Evolutionary conservation across 306 rosid genomes (phyloP).

Genomic region (Trifolium repens): DNA sequence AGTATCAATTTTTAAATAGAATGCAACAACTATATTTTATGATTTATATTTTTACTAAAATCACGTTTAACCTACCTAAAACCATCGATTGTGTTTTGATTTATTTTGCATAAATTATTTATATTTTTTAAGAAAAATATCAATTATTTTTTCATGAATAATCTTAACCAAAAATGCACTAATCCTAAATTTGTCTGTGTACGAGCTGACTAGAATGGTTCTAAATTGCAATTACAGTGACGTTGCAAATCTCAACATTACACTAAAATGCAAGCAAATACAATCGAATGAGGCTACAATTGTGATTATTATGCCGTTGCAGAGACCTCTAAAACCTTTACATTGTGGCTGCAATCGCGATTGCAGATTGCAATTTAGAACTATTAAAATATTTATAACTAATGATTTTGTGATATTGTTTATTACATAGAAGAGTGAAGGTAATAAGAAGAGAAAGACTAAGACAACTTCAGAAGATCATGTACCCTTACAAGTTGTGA

Average conservation of each 20-base stretch:
- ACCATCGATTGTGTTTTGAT: too few relatives aligned
- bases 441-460: conserved; percentile 42
- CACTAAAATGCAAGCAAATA: not conserved
- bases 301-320: not conserved
- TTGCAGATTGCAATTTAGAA: not conserved
- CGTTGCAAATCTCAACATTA: not conserved
- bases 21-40: not conserved
- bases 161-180: not conserved
- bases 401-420: conserved; percentile 41
- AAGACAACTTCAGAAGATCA: conserved; percentile 36
- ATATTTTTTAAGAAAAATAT: too few relatives aligned
- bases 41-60: not conserved
- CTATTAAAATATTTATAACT: not conserved
- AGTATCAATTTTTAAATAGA: not conserved
- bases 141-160: not conserved
- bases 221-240: not conserved
- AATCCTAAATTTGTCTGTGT: not conserved
- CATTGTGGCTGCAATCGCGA: not conserved
- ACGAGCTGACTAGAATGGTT: too few relatives aligned
- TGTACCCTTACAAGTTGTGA: conserved; percentile 39
- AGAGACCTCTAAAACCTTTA: not conserved
- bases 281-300: not conserved
- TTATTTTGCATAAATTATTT: too few relatives aligned
- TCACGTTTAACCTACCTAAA: not conserved
- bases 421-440: conserved; percentile 49